Conservation (phyloP, 768 basidiomycete species). For the Psilocybe sp. region DNA sequence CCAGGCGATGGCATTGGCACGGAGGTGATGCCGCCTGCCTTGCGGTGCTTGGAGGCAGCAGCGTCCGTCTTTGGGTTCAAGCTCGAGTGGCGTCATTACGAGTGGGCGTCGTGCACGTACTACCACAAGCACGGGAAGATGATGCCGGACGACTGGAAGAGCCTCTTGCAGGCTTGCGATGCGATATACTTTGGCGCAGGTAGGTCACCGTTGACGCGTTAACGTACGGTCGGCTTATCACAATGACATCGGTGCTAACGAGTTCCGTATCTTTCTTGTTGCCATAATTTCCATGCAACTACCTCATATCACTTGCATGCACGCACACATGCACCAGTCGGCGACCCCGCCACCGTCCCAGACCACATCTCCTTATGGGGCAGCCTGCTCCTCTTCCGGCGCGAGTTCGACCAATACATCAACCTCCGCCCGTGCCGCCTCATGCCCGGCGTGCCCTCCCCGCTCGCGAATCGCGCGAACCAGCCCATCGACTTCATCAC, state of each 20-base stretch:
- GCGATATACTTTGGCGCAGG: conserved; percentile 49
- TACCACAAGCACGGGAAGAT: conserved; percentile 44
- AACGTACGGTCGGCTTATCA: background rate
- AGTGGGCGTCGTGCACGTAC: conserved; percentile 49
- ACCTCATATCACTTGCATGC: too few relatives aligned
- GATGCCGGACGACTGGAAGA: conserved; percentile 41
- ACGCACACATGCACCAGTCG: conserved; percentile 29
- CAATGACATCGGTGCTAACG: too few relatives aligned
- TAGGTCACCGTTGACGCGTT: too few relatives aligned
- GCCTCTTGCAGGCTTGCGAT: conserved; percentile 37
- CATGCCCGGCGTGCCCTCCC: conserved; percentile 44
- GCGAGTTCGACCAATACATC: conserved; percentile 50
- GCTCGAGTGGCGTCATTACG: conserved; percentile 41
- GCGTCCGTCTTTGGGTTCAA: conserved; percentile 41
- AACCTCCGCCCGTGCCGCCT: conserved; percentile 48
- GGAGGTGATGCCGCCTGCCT: conserved; percentile 48
- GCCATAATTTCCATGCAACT: too few relatives aligned
- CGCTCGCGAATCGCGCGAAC: conserved; percentile 38
- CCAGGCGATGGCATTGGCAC: conserved; percentile 54
- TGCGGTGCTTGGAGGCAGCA: conserved; percentile 42
- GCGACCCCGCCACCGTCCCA: conserved; percentile 45
- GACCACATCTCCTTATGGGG: conserved; percentile 60
- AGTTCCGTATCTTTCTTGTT: too few relatives aligned
- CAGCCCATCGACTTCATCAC: conserved; percentile 51
- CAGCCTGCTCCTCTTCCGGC: conserved; percentile 46